Conservation (phyloP, 1,139 yeast genomes). For the Geotrichum macrosporum region DNA sequence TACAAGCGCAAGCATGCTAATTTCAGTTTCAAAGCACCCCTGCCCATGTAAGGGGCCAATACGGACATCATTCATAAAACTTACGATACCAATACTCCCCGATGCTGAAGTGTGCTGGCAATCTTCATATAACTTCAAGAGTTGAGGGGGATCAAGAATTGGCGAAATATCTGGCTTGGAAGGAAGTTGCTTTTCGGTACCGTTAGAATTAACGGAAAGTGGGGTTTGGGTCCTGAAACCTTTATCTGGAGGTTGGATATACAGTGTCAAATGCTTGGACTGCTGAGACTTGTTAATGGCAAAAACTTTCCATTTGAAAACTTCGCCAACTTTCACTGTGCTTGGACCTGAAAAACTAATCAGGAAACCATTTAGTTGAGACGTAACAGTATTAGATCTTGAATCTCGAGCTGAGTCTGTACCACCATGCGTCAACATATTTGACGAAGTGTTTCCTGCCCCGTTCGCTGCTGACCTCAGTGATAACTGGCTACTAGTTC, state of each 20-base stretch:
- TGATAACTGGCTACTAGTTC: constrained; percentile 11
- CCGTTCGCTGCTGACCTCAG: constrained; percentile 13
- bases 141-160: constrained; percentile 39
- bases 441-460: constrained; percentile 7
- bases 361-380: constrained; percentile 43
- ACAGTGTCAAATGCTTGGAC: constrained; percentile 44
- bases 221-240: constrained; percentile 9
- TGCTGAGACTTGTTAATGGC: constrained; percentile 54
- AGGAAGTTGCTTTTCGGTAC: constrained; percentile 22
- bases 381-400: constrained; percentile 13
- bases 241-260: constrained; percentile 30
- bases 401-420: constrained; percentile 5
- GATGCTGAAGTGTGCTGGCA: constrained; percentile 21
- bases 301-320: constrained; percentile 61
- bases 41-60: constrained; percentile 61
- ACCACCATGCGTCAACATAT: not conserved
- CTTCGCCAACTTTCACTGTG: constrained; percentile 55
- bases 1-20: constrained; percentile 57
- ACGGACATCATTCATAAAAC: constrained; percentile 61
- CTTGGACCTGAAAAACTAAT: constrained; percentile 64
- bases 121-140: constrained; percentile 28
- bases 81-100: constrained; percentile 42
- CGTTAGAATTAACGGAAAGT: constrained; percentile 6
- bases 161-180: constrained; percentile 25
- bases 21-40: constrained; percentile 59